Conservation (phyloP, 192 early-diverging fungal genomes). For the Podila minutissima region DNA sequence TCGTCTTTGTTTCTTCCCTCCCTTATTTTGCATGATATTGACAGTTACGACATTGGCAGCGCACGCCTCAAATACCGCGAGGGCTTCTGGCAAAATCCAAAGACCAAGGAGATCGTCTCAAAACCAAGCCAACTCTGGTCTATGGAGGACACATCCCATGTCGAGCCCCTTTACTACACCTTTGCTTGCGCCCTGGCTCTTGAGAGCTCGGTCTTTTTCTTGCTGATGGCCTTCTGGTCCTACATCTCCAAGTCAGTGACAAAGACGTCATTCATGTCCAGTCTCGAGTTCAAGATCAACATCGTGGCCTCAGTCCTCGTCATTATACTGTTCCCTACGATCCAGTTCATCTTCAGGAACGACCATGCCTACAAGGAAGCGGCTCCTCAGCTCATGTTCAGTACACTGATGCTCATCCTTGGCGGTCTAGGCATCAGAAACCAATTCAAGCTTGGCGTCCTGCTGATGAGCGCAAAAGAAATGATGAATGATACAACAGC, state of each 20-base stretch:
- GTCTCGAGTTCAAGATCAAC: slow-evolving; percentile 47
- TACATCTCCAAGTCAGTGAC: slow-evolving; percentile 47
- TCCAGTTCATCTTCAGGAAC: slow-evolving; percentile 36
- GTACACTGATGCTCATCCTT: slow-evolving; percentile 23
- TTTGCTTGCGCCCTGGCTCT: slow-evolving; percentile 28
- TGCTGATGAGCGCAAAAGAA: slow-evolving; percentile 16
- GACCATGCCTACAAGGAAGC: slow-evolving; percentile 30
- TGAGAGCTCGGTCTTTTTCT: slow-evolving; percentile 30
- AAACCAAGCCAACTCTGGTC: slow-evolving; percentile 33
- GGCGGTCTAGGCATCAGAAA: slow-evolving; percentile 22
- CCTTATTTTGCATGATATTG: neutral
- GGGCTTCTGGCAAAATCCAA: slow-evolving; percentile 43
- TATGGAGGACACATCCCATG: slow-evolving; percentile 9
- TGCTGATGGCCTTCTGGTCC: slow-evolving; percentile 37
- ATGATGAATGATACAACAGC: slow-evolving; percentile 29
- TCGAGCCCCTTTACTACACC: slow-evolving; percentile 49
- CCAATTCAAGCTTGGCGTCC: slow-evolving; percentile 16
- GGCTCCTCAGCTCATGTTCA: slow-evolving; percentile 36
- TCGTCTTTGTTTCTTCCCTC: neutral
- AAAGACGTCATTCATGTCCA: slow-evolving; percentile 47
- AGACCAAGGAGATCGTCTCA: slow-evolving; percentile 19
- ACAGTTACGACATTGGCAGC: slow-evolving; percentile 38
- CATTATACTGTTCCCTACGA: slow-evolving; percentile 22
- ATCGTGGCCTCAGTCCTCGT: slow-evolving; percentile 14
- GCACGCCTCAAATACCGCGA: slow-evolving; percentile 44